Conservation (phyloP, 1,284 basidiomycete species). For the Marasmius tenuissimus region DNA sequence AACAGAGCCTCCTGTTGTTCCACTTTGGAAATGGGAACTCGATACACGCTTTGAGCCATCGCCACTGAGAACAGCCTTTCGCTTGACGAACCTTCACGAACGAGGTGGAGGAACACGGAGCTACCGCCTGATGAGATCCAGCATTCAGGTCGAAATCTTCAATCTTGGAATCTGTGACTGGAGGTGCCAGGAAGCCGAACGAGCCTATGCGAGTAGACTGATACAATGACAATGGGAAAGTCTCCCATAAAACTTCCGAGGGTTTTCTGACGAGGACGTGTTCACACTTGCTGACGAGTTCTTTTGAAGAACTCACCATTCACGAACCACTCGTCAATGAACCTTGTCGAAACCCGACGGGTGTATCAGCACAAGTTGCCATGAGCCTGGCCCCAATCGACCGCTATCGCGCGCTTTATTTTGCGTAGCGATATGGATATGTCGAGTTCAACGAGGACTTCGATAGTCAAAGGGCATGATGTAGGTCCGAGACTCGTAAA, state of each 20-base stretch:
- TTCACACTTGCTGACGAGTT: slow-evolving; percentile 90
- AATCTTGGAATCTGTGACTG: slow-evolving; percentile 42
- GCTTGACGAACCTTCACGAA: slow-evolving; percentile 19
- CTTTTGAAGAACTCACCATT: slow-evolving; percentile 38
- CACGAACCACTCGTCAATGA: too few species aligned
- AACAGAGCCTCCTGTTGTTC: slow-evolving; percentile 55
- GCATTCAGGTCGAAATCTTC: too few species aligned
- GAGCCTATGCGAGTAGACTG: slow-evolving; percentile 52
- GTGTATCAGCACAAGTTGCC: too few species aligned
- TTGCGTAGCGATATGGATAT: too few species aligned
- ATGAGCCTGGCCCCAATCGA: too few species aligned
- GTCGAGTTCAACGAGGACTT: too few species aligned
- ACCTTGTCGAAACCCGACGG: too few species aligned
- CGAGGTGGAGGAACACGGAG: slow-evolving; percentile 54
- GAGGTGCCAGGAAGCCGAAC: slow-evolving; percentile 51
- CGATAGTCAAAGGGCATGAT: too few species aligned
- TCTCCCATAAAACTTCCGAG: slow-evolving; percentile 87
- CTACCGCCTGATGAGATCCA: slow-evolving; percentile 56
- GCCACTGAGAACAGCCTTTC: slow-evolving; percentile 44
- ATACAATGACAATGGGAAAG: slow-evolving; percentile 75
- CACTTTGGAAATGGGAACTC: slow-evolving; percentile 45
- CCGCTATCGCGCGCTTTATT: too few species aligned
- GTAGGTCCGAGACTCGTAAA: too few species aligned
- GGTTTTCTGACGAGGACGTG: slow-evolving; percentile 91
- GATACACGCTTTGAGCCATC: slow-evolving; percentile 59